Evolutionary conservation across 1,139 yeast species (phyloP).

Genomic region (Suhomyces yuchorum): DNA sequence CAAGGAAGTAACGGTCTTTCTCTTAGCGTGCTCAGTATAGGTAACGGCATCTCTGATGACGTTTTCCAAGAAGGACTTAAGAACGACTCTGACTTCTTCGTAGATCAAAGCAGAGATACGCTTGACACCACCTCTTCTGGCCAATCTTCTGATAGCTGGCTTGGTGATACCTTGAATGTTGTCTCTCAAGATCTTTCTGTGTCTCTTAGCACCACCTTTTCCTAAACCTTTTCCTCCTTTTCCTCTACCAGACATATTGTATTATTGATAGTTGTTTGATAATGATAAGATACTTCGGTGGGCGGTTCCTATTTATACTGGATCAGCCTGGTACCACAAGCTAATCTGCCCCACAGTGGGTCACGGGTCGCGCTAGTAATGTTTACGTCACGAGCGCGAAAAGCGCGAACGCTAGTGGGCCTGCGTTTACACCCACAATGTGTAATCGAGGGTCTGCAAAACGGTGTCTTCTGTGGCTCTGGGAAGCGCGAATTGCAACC

Average conservation of each 20-base stretch:
- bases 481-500: neutral
- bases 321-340: neutral
- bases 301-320: slow-evolving; percentile 8
- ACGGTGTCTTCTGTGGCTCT: neutral
- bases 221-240: slow-evolving; percentile 99
- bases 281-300: slow-evolving; percentile 3
- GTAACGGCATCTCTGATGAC: slow-evolving; percentile 99
- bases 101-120: slow-evolving; percentile 98
- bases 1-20: slow-evolving; percentile 98
- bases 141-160: slow-evolving; percentile 99
- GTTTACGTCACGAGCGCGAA: slow-evolving; percentile 1
- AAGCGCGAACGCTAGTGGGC: neutral
- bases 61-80: slow-evolving; percentile 93
- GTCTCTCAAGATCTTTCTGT: slow-evolving; percentile 99
- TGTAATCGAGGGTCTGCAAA: neutral
- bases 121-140: slow-evolving; percentile 99
- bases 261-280: slow-evolving; percentile 7
- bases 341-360: neutral
- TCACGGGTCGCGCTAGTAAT: slow-evolving; percentile 5
- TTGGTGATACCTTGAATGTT: slow-evolving; percentile 99
- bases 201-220: slow-evolving; percentile 99
- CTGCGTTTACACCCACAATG: slow-evolving; percentile 6
- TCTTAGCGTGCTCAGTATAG: slow-evolving; percentile 99
- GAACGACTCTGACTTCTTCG: slow-evolving; percentile 98
- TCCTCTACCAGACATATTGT: slow-evolving; percentile 96